These are phyloP conservation scores for Thraustochytrium sp. DNA, from an alignment of 352 stramenopile species.

Conservation along the genomic window DNA sequence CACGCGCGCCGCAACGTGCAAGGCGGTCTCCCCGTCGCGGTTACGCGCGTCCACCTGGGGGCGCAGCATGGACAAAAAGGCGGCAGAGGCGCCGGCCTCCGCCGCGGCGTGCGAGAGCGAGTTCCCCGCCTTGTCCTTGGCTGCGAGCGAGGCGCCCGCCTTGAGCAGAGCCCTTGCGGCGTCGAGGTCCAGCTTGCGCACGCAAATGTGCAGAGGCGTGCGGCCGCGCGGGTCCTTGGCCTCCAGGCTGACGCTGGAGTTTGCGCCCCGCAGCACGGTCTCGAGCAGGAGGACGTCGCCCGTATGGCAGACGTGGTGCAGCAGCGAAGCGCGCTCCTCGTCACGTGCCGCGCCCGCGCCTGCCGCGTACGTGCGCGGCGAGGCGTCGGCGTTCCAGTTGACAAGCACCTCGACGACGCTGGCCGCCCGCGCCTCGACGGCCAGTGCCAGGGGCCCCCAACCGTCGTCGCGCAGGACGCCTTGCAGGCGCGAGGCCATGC, in stretches of 20 bases:
- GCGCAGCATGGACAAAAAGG: background rate
- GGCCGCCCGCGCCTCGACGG: background rate
- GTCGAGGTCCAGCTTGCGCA: background rate
- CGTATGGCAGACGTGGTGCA: conserved; percentile 8
- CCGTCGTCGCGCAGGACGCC: background rate
- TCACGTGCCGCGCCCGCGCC: background rate
- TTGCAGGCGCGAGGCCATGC: background rate
- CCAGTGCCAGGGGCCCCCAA: background rate
- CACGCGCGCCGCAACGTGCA: background rate
- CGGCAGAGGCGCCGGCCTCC: background rate
- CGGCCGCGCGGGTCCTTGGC: background rate
- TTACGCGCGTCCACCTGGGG: background rate
- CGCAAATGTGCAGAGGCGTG: background rate
- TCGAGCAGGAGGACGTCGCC: background rate
- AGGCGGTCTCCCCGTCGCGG: background rate
- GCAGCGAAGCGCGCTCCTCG: background rate
- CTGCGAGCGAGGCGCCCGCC: background rate
- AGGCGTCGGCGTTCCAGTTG: background rate
- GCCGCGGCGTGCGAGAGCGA: background rate
- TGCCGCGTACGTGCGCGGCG: background rate
- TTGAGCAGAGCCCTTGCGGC: background rate
- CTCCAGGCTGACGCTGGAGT: no score
- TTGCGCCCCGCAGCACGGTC: background rate
- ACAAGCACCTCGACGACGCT: background rate
- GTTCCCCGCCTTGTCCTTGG: background rate